A percentile compares a stretch with the other conserved stretches of the same genome.
These are phyloP conservation scores for Calonectria fujianensis DNA, from an alignment of 2,329 filamentous ascomycete species.

Conservation along the genomic window DNA sequence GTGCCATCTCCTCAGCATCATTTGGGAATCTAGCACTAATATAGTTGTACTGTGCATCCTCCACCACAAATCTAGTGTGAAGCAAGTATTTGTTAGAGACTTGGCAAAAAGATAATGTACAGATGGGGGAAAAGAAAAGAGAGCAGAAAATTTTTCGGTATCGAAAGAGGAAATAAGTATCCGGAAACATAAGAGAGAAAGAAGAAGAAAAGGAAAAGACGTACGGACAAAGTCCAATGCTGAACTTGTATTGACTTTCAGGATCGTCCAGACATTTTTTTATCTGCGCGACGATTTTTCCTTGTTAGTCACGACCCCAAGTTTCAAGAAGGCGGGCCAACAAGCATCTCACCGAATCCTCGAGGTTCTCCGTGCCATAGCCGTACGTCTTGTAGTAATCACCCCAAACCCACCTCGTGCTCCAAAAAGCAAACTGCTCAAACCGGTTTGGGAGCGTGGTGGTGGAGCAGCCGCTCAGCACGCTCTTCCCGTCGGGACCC, in stretches of 20 bases:
- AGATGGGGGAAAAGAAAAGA: not conserved
- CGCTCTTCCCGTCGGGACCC: constrained; percentile 64
- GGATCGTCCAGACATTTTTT: constrained; percentile 36
- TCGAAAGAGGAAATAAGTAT: not conserved
- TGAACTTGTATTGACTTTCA: constrained; percentile 65
- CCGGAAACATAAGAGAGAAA: not conserved
- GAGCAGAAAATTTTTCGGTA: not conserved
- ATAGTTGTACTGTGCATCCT: constrained; percentile 70
- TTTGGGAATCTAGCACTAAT: constrained; percentile 68
- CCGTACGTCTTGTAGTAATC: constrained; percentile 76
- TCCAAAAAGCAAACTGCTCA: constrained; percentile 70
- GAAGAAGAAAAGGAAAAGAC: constrained; percentile 37
- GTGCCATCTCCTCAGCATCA: constrained; percentile 59
- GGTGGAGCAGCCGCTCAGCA: constrained; percentile 68
- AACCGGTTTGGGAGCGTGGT: constrained; percentile 70
- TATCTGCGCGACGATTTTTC: constrained; percentile 20
- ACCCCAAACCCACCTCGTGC: constrained; percentile 68
- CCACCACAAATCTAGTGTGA: constrained; percentile 66
- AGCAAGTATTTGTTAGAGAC: constrained; percentile 17
- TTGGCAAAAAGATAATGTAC: not conserved
- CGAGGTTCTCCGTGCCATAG: constrained; percentile 68
- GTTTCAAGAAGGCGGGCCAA: not conserved
- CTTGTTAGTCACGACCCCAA: not conserved
- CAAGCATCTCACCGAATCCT: constrained; percentile 63
- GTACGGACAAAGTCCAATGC: constrained; percentile 64